These are phyloP conservation scores for Microascus cirrosus DNA, from an alignment of 2,329 filamentous ascomycete species.

Conservation along the genomic window DNA sequence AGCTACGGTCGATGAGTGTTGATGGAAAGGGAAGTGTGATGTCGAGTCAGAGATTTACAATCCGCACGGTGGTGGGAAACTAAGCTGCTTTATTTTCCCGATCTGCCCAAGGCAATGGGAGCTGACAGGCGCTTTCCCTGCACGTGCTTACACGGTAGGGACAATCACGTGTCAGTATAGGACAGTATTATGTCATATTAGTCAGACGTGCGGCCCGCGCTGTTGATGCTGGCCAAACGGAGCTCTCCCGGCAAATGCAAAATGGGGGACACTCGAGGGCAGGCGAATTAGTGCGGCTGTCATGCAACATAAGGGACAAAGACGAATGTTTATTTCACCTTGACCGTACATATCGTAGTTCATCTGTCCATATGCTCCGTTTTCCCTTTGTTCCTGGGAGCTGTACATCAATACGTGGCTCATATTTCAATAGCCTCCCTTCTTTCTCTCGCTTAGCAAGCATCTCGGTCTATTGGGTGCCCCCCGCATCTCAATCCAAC, in stretches of 20 bases:
- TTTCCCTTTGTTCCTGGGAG: not conserved
- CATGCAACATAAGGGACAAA: too few species aligned
- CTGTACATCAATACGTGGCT: not conserved
- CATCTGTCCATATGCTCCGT: too few species aligned
- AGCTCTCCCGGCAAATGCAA: not conserved
- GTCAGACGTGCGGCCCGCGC: not conserved
- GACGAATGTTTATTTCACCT: too few species aligned
- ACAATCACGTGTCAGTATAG: not conserved
- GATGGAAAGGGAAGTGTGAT: slow-evolving; percentile 9
- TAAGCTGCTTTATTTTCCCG: slow-evolving; percentile 8
- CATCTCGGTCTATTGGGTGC: not conserved
- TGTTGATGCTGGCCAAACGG: not conserved
- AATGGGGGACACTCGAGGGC: not conserved
- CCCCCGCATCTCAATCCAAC: not conserved
- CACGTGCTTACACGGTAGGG: not conserved
- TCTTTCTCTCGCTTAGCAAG: not conserved
- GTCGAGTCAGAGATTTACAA: slow-evolving; percentile 13
- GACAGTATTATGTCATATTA: not conserved
- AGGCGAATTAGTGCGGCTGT: too few species aligned
- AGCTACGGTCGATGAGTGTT: not conserved
- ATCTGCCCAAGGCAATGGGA: slow-evolving; percentile 17
- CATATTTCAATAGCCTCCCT: slow-evolving; percentile 1
- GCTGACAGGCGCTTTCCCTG: not conserved
- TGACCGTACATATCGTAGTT: too few species aligned
- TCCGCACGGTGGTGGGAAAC: slow-evolving; percentile 12